A percentile compares a stretch with the other conserved stretches of the same genome.
Conservation (phyloP, 805 yeast species). For the Kodamaea sagamina region DNA sequence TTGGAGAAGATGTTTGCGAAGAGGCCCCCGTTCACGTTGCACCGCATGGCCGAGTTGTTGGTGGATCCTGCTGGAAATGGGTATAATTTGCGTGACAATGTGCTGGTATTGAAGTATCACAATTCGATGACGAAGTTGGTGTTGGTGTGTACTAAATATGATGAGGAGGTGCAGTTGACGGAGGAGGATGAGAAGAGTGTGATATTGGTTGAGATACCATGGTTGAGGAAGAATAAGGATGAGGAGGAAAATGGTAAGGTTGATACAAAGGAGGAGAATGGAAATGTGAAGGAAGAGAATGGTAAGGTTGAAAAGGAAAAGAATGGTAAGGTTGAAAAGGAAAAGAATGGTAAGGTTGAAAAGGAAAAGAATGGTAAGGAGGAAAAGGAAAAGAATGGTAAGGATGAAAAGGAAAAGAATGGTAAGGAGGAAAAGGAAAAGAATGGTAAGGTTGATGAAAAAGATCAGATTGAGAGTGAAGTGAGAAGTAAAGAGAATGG, state of each 20-base stretch:
- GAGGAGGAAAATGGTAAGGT: too few species aligned
- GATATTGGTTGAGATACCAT: constrained; percentile 31
- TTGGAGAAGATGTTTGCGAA: constrained; percentile 29
- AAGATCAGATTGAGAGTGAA: not conserved
- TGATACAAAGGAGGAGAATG: constrained; percentile 13
- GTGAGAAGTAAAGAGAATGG: not conserved
- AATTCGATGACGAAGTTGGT: constrained; percentile 41
- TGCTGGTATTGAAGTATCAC: constrained; percentile 43
- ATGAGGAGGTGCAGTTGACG: constrained; percentile 22
- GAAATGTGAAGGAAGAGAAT: constrained; percentile 14
- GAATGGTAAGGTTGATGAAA: not conserved
- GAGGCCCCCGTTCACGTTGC: constrained; percentile 50
- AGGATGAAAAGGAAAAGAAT: too few species aligned
- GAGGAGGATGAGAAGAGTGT: constrained; percentile 17
- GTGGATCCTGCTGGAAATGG: constrained; percentile 39
- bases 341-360: too few species aligned
- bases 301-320: constrained; percentile 17
- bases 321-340: constrained; percentile 16
- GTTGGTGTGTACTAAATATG: constrained; percentile 30
- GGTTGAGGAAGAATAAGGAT: constrained; percentile 24
- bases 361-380: constrained; percentile 7
- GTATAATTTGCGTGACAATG: constrained; percentile 31
- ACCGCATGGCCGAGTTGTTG: constrained; percentile 49
- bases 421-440: not conserved
- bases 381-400: not conserved